Percentiles rank a stretch among this genome's conserved stretches.
These are phyloP conservation scores for Pseudogymnoascus pannorum DNA, from an alignment of 2,329 filamentous ascomycete species.

Conservation along the genomic window DNA sequence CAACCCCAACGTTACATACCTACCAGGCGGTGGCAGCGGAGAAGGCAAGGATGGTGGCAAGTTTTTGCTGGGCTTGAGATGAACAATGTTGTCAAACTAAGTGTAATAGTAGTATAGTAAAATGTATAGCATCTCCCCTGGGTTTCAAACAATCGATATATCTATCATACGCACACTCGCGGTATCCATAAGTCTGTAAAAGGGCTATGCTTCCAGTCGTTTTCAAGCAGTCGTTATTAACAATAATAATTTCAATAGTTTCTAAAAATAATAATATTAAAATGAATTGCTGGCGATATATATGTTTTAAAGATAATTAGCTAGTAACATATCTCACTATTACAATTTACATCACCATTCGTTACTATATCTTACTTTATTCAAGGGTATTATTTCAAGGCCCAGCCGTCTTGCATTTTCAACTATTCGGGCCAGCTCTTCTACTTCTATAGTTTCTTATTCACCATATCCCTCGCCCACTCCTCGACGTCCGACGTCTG, in stretches of 20 bases:
- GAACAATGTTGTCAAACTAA: constrained; percentile 12
- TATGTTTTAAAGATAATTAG: no score
- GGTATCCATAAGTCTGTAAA: no score
- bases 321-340: no score
- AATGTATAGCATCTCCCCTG: constrained; percentile 8
- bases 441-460: not conserved
- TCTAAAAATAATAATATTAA: no score
- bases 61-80: constrained; percentile 59
- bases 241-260: no score
- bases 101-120: constrained; percentile 6
- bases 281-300: no score
- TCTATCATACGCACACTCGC: not conserved
- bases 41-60: constrained; percentile 47
- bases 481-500: constrained; percentile 35
- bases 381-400: not conserved
- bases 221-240: no score
- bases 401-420: not conserved
- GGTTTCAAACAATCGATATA: not conserved
- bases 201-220: no score
- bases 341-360: no score
- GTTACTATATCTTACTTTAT: not conserved
- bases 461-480: constrained; percentile 21
- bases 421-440: not conserved
- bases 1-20: constrained; percentile 94
- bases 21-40: constrained; percentile 72